Conservation (phyloP, 768 basidiomycete species). For the Suillus variegatus region DNA sequence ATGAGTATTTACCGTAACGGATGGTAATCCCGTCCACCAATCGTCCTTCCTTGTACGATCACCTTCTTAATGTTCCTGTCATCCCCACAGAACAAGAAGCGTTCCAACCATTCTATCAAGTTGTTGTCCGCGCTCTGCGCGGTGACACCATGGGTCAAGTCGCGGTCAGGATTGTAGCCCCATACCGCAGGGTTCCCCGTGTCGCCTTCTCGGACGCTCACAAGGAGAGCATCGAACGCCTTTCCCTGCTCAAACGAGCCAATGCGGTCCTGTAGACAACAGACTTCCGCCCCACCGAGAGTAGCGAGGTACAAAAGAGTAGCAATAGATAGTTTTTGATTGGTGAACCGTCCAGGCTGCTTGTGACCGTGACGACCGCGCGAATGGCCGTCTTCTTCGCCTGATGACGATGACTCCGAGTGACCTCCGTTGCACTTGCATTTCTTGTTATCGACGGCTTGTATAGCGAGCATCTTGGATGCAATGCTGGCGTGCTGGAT, state of each 20-base stretch:
- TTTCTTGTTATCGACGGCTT: slow-evolving; percentile 26
- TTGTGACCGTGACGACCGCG: slow-evolving; percentile 3
- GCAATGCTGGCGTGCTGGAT: slow-evolving; percentile 78
- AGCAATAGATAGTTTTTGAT: slow-evolving; percentile 68
- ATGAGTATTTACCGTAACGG: background rate
- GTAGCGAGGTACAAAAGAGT: slow-evolving; percentile 91
- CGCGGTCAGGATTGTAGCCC: slow-evolving; percentile 30
- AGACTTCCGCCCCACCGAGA: slow-evolving; percentile 85
- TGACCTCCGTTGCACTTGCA: background rate
- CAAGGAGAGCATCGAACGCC: slow-evolving; percentile 86
- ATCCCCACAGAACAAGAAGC: slow-evolving; percentile 86
- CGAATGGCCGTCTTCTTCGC: slow-evolving; percentile 3
- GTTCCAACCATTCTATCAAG: slow-evolving; percentile 67
- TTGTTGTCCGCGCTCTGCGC: slow-evolving; percentile 30
- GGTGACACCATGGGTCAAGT: slow-evolving; percentile 35
- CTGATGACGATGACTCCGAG: background rate
- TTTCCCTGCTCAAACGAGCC: slow-evolving; percentile 83
- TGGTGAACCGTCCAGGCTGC: slow-evolving; percentile 38
- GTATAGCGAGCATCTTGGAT: slow-evolving; percentile 72
- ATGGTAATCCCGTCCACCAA: slow-evolving; percentile 64
- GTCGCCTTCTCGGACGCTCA: slow-evolving; percentile 53
- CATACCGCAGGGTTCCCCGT: slow-evolving; percentile 60
- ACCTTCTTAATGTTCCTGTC: slow-evolving; percentile 81
- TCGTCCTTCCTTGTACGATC: slow-evolving; percentile 77
- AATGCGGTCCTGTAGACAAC: slow-evolving; percentile 61